Evolutionary conservation across 2,329 filamentous ascomycete genomes (phyloP).

Genomic region (Colletotrichum graminicola): DNA sequence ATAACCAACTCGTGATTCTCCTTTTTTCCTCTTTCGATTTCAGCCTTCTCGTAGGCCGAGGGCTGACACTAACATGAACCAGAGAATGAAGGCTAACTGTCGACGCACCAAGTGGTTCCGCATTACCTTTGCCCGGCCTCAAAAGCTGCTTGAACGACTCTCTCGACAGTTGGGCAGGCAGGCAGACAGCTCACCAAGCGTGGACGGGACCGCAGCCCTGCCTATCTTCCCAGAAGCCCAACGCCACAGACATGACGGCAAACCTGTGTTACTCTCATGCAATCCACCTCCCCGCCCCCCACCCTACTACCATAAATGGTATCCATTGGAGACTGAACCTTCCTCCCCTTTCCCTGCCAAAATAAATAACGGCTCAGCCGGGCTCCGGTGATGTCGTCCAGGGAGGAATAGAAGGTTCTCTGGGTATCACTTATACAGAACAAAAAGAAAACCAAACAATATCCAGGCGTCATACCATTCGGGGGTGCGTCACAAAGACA

Average conservation of each 20-base stretch:
- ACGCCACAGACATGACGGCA: conserved; percentile 9
- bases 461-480: not conserved
- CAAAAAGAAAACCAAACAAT: conserved; percentile 9
- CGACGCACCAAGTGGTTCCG: too few species aligned
- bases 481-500: too few species aligned
- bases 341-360: not conserved
- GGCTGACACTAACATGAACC: not conserved
- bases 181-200: conserved; percentile 3
- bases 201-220: not conserved
- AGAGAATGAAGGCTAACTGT: not conserved
- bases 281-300: not conserved
- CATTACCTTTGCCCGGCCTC: conserved; percentile 17
- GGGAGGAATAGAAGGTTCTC: not conserved
- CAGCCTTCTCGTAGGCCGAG: not conserved
- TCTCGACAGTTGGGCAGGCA: conserved; percentile 16
- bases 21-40: not conserved
- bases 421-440: conserved; percentile 42
- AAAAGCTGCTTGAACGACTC: not conserved
- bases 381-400: not conserved
- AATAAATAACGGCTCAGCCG: not conserved
- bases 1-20: not conserved
- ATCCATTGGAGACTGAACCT: not conserved
- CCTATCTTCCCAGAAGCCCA: conserved; percentile 6
- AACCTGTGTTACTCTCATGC: not conserved
- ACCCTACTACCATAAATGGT: not conserved